Conservation (phyloP, 768 basidiomycete genomes). For the Neoboletus magnificus region DNA sequence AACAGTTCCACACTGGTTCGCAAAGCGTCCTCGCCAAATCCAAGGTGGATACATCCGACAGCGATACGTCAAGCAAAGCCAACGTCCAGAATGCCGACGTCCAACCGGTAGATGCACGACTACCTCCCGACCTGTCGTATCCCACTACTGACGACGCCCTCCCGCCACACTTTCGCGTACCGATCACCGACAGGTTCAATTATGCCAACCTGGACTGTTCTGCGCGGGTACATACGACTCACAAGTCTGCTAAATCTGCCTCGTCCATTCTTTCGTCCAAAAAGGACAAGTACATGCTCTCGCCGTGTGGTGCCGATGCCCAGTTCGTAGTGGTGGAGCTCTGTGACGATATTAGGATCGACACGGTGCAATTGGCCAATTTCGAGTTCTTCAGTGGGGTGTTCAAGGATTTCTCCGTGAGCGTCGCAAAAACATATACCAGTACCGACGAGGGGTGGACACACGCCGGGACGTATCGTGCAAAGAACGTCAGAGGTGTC, state of each 20-base stretch:
- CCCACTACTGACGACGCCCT: slow-evolving; percentile 25
- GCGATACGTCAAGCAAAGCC: neutral
- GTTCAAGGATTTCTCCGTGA: slow-evolving; percentile 87
- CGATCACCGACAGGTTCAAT: slow-evolving; percentile 86
- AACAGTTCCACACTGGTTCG: slow-evolving; percentile 45
- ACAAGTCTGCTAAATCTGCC: slow-evolving; percentile 76
- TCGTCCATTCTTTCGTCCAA: slow-evolving; percentile 83
- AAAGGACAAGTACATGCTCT: slow-evolving; percentile 95
- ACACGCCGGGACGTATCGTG: slow-evolving; percentile 71
- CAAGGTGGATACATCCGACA: slow-evolving; percentile 5
- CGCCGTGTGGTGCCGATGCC: slow-evolving; percentile 63
- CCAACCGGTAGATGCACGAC: slow-evolving; percentile 4
- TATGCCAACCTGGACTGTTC: slow-evolving; percentile 93
- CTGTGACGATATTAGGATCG: slow-evolving; percentile 96
- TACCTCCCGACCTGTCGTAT: slow-evolving; percentile 13
- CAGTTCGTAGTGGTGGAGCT: slow-evolving; percentile 93
- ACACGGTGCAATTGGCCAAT: slow-evolving; percentile 93
- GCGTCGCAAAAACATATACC: slow-evolving; percentile 79
- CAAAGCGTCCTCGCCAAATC: slow-evolving; percentile 22
- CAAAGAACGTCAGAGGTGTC: slow-evolving; percentile 88
- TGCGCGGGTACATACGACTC: slow-evolving; percentile 83
- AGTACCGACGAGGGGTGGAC: slow-evolving; percentile 63
- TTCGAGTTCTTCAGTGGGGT: slow-evolving; percentile 98
- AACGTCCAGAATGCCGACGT: slow-evolving; percentile 2
- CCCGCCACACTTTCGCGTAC: slow-evolving; percentile 66